Conservation (phyloP, 2,329 filamentous ascomycete species). For the Colletotrichum sp. region DNA sequence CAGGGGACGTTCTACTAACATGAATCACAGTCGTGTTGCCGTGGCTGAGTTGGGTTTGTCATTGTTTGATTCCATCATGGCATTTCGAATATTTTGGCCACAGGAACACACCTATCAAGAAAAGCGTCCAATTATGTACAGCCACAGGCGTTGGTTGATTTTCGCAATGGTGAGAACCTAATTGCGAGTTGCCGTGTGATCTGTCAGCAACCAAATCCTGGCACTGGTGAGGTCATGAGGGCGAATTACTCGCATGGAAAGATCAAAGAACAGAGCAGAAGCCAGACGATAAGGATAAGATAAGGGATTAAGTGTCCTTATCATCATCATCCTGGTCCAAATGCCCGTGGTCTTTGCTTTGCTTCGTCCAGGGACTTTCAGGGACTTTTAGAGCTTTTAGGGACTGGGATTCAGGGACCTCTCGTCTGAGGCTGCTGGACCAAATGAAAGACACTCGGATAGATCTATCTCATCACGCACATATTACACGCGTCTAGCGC, state of each 20-base stretch:
- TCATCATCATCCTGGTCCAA: not conserved
- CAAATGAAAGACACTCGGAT: not conserved
- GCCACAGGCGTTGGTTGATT: not conserved
- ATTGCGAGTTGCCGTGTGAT: not conserved
- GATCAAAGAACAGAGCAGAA: not conserved
- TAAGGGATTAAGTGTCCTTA: not conserved
- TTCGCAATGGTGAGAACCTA: not conserved
- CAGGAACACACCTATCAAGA: not conserved
- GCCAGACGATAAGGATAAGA: not conserved
- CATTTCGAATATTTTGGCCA: not conserved
- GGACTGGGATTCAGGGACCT: not conserved
- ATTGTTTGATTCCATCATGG: not conserved
- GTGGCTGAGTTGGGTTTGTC: not conserved
- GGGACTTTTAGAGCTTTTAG: not conserved
- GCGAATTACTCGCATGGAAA: not conserved
- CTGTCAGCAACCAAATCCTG: not conserved
- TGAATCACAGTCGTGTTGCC: not conserved
- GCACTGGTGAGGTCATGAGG: not conserved
- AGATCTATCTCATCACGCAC: conserved; percentile 3
- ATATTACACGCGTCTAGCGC: conserved; percentile 2
- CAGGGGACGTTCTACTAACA: not conserved
- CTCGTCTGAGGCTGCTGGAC: not conserved
- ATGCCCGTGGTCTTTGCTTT: not conserved
- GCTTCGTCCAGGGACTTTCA: not conserved
- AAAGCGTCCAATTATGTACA: not conserved